These are phyloP conservation scores for Pythium biforme DNA, from an alignment of 352 stramenopile genomes.

Conservation along the genomic window DNA sequence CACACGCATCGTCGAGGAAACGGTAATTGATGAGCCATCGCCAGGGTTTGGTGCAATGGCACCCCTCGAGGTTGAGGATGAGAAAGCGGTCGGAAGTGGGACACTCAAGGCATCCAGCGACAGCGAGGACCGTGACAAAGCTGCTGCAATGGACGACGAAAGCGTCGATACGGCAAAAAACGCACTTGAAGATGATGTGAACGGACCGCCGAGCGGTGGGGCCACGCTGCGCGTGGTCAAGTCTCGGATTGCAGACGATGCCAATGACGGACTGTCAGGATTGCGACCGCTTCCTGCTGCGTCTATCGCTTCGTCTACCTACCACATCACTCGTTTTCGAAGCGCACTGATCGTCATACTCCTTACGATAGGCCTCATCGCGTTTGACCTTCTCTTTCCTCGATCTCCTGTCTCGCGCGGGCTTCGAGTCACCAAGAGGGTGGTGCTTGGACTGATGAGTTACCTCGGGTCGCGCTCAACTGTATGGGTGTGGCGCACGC, in stretches of 20 bases:
- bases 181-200: not conserved
- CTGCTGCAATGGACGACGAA: not conserved
- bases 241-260: not conserved
- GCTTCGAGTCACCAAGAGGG: constrained; percentile 2
- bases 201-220: not conserved
- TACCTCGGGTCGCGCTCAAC: not conserved
- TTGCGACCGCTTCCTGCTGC: no score
- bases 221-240: constrained; percentile 4
- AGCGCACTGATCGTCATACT: not conserved
- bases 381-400: constrained; percentile 5
- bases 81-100: not conserved
- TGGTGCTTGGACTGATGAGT: not conserved
- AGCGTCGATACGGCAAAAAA: not conserved
- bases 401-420: constrained; percentile 11
- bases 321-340: not conserved
- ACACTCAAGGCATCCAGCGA: not conserved
- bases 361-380: not conserved
- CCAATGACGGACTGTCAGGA: not conserved
- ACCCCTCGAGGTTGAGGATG: not conserved
- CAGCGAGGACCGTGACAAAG: not conserved
- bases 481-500: constrained; percentile 2
- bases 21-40: not conserved
- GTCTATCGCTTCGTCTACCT: not conserved
- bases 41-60: not conserved
- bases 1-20: not conserved